phyloP scores from a whole-genome alignment of 2,329 filamentous ascomycete genomes.

The Fusarium compactum region DNA sequence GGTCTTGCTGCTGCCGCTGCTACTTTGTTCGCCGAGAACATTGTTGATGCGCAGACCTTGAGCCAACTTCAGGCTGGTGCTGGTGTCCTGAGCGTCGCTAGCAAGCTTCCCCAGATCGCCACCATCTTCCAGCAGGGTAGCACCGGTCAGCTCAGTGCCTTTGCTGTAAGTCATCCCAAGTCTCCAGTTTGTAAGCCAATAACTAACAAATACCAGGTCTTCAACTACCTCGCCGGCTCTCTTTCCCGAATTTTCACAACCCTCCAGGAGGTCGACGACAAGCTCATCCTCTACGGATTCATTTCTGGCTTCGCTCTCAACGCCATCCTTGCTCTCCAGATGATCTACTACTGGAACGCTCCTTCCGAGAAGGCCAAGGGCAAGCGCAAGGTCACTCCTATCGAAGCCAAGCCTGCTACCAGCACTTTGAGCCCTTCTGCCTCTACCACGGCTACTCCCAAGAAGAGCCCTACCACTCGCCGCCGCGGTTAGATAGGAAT shows the following conservation, averaged over 20 bases:
- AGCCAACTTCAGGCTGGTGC: slow-evolving; percentile 85
- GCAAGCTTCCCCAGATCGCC: slow-evolving; percentile 93
- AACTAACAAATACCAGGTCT: slow-evolving; percentile 72
- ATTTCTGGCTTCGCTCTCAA: slow-evolving; percentile 93
- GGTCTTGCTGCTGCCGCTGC: slow-evolving; percentile 77
- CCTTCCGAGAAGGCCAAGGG: slow-evolving; percentile 62
- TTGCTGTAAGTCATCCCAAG: slow-evolving; percentile 75
- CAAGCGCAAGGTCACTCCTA: slow-evolving; percentile 55
- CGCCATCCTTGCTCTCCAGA: slow-evolving; percentile 85
- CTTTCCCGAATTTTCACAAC: slow-evolving; percentile 97
- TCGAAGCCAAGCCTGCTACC: slow-evolving; percentile 45
- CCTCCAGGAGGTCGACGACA: slow-evolving; percentile 95
- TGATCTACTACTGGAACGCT: slow-evolving; percentile 96
- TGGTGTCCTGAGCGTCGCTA: slow-evolving; percentile 84
- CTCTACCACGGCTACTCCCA: slow-evolving; percentile 49
- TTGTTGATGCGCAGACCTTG: slow-evolving; percentile 76
- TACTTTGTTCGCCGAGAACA: slow-evolving; percentile 74
- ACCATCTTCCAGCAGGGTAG: slow-evolving; percentile 87
- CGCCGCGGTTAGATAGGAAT: slow-evolving; percentile 54
- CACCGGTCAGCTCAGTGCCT: slow-evolving; percentile 95
- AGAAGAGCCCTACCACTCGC: slow-evolving; percentile 59
- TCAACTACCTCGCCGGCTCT: slow-evolving; percentile 96
- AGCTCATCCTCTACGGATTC: slow-evolving; percentile 95
- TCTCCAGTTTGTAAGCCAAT: fast-evolving
- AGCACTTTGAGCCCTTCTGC: slow-evolving; percentile 40